Conservation (phyloP, 192 early-diverging fungal genomes). For the Rhizophagus prolifer region DNA sequence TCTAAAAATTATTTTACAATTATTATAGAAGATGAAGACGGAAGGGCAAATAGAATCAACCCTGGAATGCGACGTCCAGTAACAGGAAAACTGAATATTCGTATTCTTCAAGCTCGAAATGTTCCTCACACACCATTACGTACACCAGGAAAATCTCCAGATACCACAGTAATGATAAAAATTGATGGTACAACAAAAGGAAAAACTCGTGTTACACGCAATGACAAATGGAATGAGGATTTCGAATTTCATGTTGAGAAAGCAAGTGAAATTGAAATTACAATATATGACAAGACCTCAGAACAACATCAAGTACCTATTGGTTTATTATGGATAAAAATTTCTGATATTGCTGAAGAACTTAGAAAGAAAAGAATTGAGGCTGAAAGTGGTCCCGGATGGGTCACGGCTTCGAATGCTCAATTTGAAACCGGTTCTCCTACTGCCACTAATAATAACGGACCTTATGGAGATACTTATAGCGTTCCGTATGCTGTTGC, state of each 20-base stretch:
- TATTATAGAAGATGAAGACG: conserved; percentile 41
- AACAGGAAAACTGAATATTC: conserved; percentile 69
- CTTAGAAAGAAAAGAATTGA: conserved; percentile 68
- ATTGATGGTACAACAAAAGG: conserved; percentile 81
- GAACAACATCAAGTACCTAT: conserved; percentile 69
- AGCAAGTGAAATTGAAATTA: conserved; percentile 89
- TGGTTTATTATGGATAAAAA: conserved; percentile 89
- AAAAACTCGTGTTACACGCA: conserved; percentile 69
- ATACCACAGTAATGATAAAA: conserved; percentile 76
- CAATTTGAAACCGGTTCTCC: conserved; percentile 10
- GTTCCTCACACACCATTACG: conserved; percentile 58
- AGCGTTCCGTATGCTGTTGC: conserved; percentile 19
- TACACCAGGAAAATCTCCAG: conserved; percentile 53
- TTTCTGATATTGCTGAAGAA: conserved; percentile 90
- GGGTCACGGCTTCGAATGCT: conserved; percentile 46
- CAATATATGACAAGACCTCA: conserved; percentile 79
- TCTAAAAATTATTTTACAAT: too few species aligned
- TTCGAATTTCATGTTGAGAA: conserved; percentile 88
- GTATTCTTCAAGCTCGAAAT: conserved; percentile 60
- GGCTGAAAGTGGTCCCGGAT: conserved; percentile 56
- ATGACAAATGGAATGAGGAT: conserved; percentile 79
- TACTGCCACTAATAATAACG: not conserved
- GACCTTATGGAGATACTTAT: conserved; percentile 1
- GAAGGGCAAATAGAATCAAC: conserved; percentile 46
- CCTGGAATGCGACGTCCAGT: conserved; percentile 69